Conservation (phyloP, 345 rosid species). For the Acer campestre region DNA sequence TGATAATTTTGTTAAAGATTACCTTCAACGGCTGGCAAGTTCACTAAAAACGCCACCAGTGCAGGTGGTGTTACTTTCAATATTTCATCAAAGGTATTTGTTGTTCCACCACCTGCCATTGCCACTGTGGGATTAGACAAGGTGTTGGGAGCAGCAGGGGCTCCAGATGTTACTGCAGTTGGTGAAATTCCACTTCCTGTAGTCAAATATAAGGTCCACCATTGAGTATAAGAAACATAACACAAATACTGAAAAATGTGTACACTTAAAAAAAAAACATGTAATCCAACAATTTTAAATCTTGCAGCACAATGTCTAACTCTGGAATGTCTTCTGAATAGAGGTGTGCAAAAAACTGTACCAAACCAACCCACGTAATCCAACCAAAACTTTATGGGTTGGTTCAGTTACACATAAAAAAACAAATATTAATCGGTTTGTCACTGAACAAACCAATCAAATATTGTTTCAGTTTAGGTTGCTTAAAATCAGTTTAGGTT, state of each 20-base stretch:
- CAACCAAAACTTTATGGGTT: too few species aligned
- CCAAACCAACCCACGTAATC: too few species aligned
- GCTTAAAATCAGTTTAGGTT: too few species aligned
- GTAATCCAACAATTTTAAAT: not conserved
- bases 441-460: too few species aligned
- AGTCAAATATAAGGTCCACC: slow-evolving; percentile 15
- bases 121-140: slow-evolving; percentile 43
- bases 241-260: not conserved
- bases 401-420: too few species aligned
- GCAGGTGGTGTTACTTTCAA: slow-evolving; percentile 85
- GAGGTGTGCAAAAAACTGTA: too few species aligned
- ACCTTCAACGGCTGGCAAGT: slow-evolving; percentile 82
- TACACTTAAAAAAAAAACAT: not conserved
- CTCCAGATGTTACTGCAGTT: slow-evolving; percentile 39
- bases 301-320: too few species aligned
- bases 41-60: slow-evolving; percentile 67
- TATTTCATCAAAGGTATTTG: slow-evolving; percentile 57
- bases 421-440: too few species aligned
- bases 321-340: too few species aligned
- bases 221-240: slow-evolving; percentile 16
- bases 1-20: slow-evolving; percentile 21
- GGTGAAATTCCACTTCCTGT: slow-evolving; percentile 41
- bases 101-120: slow-evolving; percentile 40
- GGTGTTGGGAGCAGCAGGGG: slow-evolving; percentile 39
- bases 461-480: too few species aligned